These are phyloP conservation scores for Middelhovenomyces tepae DNA, from an alignment of 805 yeast species.

Conservation along the genomic window DNA sequence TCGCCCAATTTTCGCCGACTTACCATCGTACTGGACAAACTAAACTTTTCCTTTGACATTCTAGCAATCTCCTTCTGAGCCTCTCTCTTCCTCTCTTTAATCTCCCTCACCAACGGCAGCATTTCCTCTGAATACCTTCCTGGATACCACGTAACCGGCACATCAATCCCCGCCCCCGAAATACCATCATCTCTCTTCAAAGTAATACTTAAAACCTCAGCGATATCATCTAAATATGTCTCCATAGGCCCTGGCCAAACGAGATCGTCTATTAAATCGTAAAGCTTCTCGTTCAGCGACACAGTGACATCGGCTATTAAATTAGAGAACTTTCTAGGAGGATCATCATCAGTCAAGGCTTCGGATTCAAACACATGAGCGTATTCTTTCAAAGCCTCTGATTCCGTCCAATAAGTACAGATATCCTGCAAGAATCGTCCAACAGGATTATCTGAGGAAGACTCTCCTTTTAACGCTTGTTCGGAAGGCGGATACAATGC, in stretches of 20 bases:
- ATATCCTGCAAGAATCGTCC: slow-evolving; percentile 13
- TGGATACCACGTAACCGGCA: slow-evolving; percentile 16
- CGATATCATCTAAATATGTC: slow-evolving; percentile 15
- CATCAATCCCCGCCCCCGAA: slow-evolving; percentile 17
- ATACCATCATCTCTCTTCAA: slow-evolving; percentile 20
- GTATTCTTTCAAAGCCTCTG: no score
- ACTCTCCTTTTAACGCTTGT: slow-evolving; percentile 5
- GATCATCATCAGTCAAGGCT: no score
- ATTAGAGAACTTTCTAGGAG: slow-evolving; percentile 8
- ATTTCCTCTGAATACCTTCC: slow-evolving; percentile 14
- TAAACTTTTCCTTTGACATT: slow-evolving; percentile 9
- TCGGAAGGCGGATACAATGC: no score
- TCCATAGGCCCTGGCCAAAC: slow-evolving; percentile 15
- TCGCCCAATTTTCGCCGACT: no score
- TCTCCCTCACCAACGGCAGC: slow-evolving; percentile 5
- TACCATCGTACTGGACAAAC: slow-evolving; percentile 14
- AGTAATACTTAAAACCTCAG: slow-evolving; percentile 16
- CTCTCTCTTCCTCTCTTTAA: slow-evolving; percentile 6
- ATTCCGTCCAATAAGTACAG: no score
- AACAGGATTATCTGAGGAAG: slow-evolving; percentile 13
- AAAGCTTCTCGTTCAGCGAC: slow-evolving; percentile 11
- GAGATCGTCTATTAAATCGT: slow-evolving; percentile 17
- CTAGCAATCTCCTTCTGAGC: slow-evolving; percentile 10
- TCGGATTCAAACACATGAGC: no score
- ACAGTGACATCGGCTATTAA: slow-evolving; percentile 16